phyloP scores from a whole-genome alignment of 1,139 yeast species.

The Diutina mesorugosa region DNA sequence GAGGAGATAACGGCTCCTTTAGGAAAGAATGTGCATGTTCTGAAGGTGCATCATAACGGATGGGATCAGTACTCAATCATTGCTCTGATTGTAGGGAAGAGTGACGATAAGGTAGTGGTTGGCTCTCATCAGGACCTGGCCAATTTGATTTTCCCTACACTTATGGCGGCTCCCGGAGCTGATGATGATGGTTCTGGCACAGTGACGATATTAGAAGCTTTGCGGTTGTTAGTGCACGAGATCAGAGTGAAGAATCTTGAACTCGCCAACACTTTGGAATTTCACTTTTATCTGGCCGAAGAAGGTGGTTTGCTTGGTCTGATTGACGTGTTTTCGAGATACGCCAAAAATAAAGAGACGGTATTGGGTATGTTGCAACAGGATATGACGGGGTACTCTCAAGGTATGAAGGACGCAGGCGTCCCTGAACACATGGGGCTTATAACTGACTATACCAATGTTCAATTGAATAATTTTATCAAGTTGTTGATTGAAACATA shows the following conservation, averaged over 20 bases:
- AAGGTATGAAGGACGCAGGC: slow-evolving; percentile 39
- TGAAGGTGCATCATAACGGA: slow-evolving; percentile 21
- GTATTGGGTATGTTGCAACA: slow-evolving; percentile 85
- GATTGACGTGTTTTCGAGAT: slow-evolving; percentile 55
- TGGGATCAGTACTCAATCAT: slow-evolving; percentile 34
- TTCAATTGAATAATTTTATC: slow-evolving; percentile 46
- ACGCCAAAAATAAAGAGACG: slow-evolving; percentile 28
- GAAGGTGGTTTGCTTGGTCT: slow-evolving; percentile 91
- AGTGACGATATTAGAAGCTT: slow-evolving; percentile 63
- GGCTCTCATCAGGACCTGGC: slow-evolving; percentile 90
- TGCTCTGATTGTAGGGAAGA: slow-evolving; percentile 27
- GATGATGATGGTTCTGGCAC: slow-evolving; percentile 94
- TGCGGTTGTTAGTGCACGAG: slow-evolving; percentile 41
- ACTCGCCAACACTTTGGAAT: slow-evolving; percentile 70
- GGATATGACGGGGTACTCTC: slow-evolving; percentile 87
- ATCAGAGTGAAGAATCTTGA: slow-evolving; percentile 22
- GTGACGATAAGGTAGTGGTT: slow-evolving; percentile 41
- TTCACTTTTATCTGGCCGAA: slow-evolving; percentile 92
- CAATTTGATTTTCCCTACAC: slow-evolving; percentile 58
- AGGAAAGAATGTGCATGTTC: slow-evolving; percentile 19
- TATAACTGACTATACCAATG: slow-evolving; percentile 61
- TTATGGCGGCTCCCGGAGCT: slow-evolving; percentile 82
- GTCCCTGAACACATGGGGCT: slow-evolving; percentile 69
- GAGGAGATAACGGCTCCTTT: slow-evolving; percentile 15
- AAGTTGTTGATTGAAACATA: slow-evolving; percentile 48